Base-by-base conservation (phyloP, 805 yeast species). In the Blastobotrys parvus region DNA sequence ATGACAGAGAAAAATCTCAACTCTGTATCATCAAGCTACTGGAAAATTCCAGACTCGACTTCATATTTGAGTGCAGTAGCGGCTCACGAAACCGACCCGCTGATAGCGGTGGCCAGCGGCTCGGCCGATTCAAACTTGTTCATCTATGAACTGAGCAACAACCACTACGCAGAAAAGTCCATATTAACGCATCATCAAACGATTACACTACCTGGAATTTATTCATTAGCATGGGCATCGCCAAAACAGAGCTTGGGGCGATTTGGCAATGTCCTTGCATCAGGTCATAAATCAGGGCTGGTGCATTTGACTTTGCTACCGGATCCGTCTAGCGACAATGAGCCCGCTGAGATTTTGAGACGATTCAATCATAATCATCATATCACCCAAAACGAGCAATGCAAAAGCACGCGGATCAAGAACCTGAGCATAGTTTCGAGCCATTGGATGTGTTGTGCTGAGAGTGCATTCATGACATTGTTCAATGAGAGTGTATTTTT, bases 311-410 rank as follows among this genome's bases (percentile, higher is more conserved):
- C 85, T 2, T 67, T 81, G 15, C 69, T 87, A 6, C 92, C 94
- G 1, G 73, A 70, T 38, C 63, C 75, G 0, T 58, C 63, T 20
- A 56, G 66, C 6, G 65, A 63, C 3, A 70, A 70, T 19, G 67
- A 72, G 43, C 64, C 65, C 1, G 95, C 96, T 0, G 86, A 79
- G 58, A 81, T 88, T 17, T 64, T 82, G 48, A 82, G 78, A 57
- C 67, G 94, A 31, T 88, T 80, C 65, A 85, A 85, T 60, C 96
- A 88, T 63, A 66, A 72, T 40, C 80, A 79, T 51, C 88, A 80
- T 56, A 59, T 84, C 7, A 36, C 38, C 7, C 41, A 40, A 15
- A 43, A 60, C 58, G 35, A 27, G 11, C 23, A 44, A 4, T 35
- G 51, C 16, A 43, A 39, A 10, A 48, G 58, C 15, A 41, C 59